Base-by-base conservation (phyloP, 495 filamentous ascomycete genomes). In the Melanomma pulvis-pyrius region DNA sequence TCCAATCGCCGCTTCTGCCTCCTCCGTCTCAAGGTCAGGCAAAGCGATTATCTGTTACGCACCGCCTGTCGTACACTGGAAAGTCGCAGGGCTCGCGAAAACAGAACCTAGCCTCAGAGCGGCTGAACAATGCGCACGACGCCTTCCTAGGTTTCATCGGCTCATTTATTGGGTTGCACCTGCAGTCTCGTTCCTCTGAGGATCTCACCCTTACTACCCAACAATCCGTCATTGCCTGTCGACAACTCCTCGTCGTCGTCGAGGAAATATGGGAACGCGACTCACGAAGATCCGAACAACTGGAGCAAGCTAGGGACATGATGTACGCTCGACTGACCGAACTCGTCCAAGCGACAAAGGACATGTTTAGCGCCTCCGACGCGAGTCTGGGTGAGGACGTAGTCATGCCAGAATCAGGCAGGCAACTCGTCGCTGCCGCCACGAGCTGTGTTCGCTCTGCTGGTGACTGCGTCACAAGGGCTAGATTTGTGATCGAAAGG, bases 371-470 rank as follows among this genome's bases (percentile, higher is more conserved):
- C 39, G 84, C 83, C 5, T 79, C 83, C 29, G 81, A 83, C 21
- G 77, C 82, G 0, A 84, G 86, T 6, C 86, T 87, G 24, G 88
- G 89, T 52, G 90, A 92, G 59, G 79, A 86, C 22, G 79, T 94
- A 8, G 87, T 96, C 47, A 84, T 96, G 77, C 89, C 89, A 0
- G 87, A 92, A 55, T 90, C 93, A 66, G 91, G 91, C 46, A 88
- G 86, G 67, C 84, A 87, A 17, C 81, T 97, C 59, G 84, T 94
- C 32, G 82, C 82, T 28, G 90, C 92, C 19, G 93, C 94, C 36
- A 97, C 92, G 6, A 87, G 87, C 49, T 98, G 94, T 77, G 93
- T 98, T 39, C 87, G 91, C 61, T 87, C 90, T 32, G 92, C 92
- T 55, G 93, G 93, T 17, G 93, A 96, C 69, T 97, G 94, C 74